Conservation (phyloP, 2,329 filamentous ascomycete species). For the Trichoderma breve region DNA sequence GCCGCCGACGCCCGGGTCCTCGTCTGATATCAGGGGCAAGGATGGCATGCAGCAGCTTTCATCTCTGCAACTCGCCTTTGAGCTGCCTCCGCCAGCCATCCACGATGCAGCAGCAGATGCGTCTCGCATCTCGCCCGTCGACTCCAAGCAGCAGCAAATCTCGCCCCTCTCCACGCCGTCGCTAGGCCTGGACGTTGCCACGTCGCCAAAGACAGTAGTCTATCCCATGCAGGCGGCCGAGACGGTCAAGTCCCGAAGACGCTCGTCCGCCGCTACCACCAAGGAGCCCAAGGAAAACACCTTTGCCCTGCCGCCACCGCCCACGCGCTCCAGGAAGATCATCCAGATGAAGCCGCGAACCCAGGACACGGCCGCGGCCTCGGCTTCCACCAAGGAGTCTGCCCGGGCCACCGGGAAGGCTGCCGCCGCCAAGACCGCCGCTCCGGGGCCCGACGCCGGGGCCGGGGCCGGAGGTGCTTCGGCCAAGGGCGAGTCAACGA, state of each 20-base stretch:
- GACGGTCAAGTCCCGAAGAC: conserved; percentile 53
- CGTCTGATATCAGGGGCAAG: conserved; percentile 74
- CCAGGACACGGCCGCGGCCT: conserved; percentile 37
- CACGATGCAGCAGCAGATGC: conserved; percentile 37
- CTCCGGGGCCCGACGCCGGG: conserved; percentile 20
- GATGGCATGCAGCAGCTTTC: conserved; percentile 61
- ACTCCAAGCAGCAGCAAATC: conserved; percentile 28
- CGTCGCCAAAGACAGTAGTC: conserved; percentile 29
- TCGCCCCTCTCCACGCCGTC: conserved; percentile 29
- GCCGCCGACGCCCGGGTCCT: conserved; percentile 76
- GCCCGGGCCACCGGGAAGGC: conserved; percentile 27
- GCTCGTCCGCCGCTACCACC: conserved; percentile 46
- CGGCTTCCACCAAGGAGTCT: conserved; percentile 27
- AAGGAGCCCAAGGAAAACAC: conserved; percentile 52
- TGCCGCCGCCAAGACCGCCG: conserved; percentile 24
- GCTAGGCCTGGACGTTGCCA: conserved; percentile 20
- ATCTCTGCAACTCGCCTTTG: conserved; percentile 66
- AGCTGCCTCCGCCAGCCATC: conserved; percentile 75
- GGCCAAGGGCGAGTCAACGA: conserved; percentile 52
- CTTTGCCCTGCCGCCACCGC: conserved; percentile 86
- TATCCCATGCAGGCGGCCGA: conserved; percentile 51
- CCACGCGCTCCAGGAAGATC: conserved; percentile 89
- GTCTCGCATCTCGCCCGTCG: conserved; percentile 30
- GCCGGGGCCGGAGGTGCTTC: conserved; percentile 26
- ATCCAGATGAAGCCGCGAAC: conserved; percentile 88